Base-by-base conservation (phyloP, 2,329 filamentous ascomycete species). In the Chaetothyriales sp. region DNA sequence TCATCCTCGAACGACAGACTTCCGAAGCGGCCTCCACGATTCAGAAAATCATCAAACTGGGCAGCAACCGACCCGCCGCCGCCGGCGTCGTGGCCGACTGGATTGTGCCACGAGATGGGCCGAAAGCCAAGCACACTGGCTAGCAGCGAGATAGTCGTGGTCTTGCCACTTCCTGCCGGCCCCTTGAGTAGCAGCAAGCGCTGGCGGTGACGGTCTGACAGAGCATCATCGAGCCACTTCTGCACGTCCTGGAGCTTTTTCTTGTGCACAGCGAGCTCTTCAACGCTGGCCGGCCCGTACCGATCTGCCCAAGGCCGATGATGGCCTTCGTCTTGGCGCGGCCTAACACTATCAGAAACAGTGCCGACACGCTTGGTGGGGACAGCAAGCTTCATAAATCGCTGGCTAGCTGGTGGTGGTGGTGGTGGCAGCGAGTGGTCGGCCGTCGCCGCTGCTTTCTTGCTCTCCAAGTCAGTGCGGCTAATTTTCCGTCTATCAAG, bases 191-290 rank as follows among this genome's bases (percentile, higher is more conserved):
- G 75, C 52, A 95, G 76, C 52, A 95, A 65, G 54, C 85, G 78
- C 72, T 94, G 81, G 50, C 15, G 47, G 51, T 67, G 66, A 46
- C 64, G 69, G 44, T 86, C 85, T 22, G 69, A 66, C 56, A 88
- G 77, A 18, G 88, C 86, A 63, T 83, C 79, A 44, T 85, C 80
- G 33, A 98, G 71, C 89, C 92, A 97, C 53, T 71, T 75, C 53
- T 82, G 79, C 46, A 97, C 89, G 68, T 97, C 89, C 1, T 80
- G 70, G 5, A 97, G 86, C 67, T 98, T 98, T 61, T 80, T 92
- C 72, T 94, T 95, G 67, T 98, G 89, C 18, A 98, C 90, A 0
- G 85, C 90, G 46, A 98, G 73, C 69, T 97, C 90, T 15, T 89
- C 82, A 10, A 95, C 66, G 59, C 78, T 84, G 2, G 66, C 62